Conservation (phyloP, 148 eudicot species). For the Euryodendron excelsum region DNA sequence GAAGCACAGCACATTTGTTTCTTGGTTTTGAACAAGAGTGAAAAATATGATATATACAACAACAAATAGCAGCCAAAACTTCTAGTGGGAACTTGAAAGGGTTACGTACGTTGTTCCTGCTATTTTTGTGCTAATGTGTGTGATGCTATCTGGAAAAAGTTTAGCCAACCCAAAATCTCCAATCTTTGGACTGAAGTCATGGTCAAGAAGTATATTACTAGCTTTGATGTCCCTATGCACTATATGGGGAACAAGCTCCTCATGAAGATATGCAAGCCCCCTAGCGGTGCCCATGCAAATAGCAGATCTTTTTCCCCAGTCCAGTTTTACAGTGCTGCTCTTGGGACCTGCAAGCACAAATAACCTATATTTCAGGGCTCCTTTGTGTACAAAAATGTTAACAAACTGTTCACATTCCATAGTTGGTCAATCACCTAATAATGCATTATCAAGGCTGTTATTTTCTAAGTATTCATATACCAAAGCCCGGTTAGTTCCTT, state of each 20-base stretch:
- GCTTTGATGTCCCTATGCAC: slow-evolving; percentile 98
- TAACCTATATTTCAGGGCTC: background rate
- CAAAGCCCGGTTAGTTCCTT: slow-evolving; percentile 70
- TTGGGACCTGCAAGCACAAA: slow-evolving; percentile 50
- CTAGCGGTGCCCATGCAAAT: slow-evolving; percentile 81
- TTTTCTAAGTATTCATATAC: slow-evolving; percentile 82
- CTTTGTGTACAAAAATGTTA: background rate
- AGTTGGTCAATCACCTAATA: slow-evolving; percentile 54
- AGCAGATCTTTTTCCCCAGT: slow-evolving; percentile 74
- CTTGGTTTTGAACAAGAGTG: background rate
- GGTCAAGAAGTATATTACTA: slow-evolving; percentile 82
- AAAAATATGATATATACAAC: background rate
- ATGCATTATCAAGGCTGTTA: slow-evolving; percentile 79
- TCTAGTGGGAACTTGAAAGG: background rate
- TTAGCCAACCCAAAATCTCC: slow-evolving; percentile 99
- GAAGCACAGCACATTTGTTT: background rate
- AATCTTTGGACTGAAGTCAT: slow-evolving; percentile 66
- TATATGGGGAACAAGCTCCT: slow-evolving; percentile 89
- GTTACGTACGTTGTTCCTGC: slow-evolving; percentile 91
- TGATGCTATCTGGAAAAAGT: slow-evolving; percentile 84
- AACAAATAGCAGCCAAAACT: background rate
- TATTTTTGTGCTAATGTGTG: slow-evolving; percentile 87
- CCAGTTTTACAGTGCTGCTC: slow-evolving; percentile 44
- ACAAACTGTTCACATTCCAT: background rate
- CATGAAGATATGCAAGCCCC: slow-evolving; percentile 86